Evolutionary conservation across 306 rosid genomes (phyloP), one percentile per base, ranked within the genome.

Genomic region (Styphnolobium japonicum): DNA sequence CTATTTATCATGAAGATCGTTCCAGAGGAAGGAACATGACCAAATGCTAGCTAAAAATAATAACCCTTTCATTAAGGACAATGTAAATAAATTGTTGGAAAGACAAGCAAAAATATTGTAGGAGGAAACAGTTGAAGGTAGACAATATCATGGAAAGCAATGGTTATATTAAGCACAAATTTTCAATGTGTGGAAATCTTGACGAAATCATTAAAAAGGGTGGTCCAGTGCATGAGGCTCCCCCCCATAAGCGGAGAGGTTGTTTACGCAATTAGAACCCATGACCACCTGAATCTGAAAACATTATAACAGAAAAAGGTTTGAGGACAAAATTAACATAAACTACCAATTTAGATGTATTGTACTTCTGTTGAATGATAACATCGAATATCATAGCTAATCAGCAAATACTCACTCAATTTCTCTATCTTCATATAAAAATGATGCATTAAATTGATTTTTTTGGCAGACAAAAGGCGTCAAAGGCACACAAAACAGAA

Each of bases 1-100:
- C 52, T 27, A 64, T 51, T 39, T 52, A 33, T 78, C 36, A 55
- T 39, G 46, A 39, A 45, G 74, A 39, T 39, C 60, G 55, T 43
- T 68, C 37, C 56, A 67, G 49, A 36, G 72, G 40, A 80, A 67
- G 22, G 42, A 49, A 36, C 77, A 73, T 53, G 27, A 4, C 27
- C 45, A 37, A 64, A 49, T 64, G 60, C 62, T 40, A 63, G 10
- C 27, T 23, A 39, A 25, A 42, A 58, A 40, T 6, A n/a, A n/a
- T n/a, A n/a, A n/a, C n/a, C n/a, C n/a, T n/a, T n/a, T n/a, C n/a
- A n/a, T n/a, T n/a, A n/a, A n/a, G n/a, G n/a, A n/a, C n/a, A n/a
- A n/a, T n/a, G n/a, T n/a, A n/a, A n/a, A n/a, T n/a, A n/a, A n/a
- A n/a, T n/a, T n/a, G n/a, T n/a, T n/a, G n/a, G n/a, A 7, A 45